Evolutionary conservation across 2,329 filamentous ascomycete species (phyloP).

Genomic region (Penicillium digitatum): DNA sequence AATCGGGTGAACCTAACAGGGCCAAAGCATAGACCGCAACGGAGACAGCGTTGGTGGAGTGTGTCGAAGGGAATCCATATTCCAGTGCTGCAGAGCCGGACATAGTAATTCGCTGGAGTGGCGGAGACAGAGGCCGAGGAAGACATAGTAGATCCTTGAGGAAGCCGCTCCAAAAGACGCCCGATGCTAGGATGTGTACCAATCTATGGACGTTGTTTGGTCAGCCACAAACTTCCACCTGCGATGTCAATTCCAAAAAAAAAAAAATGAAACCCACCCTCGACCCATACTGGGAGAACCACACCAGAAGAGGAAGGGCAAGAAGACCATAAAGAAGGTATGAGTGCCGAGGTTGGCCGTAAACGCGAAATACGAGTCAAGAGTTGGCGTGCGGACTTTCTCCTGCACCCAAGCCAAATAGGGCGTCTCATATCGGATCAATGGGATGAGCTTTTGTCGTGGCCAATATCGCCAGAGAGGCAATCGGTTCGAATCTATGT

Average conservation of each 20-base stretch:
- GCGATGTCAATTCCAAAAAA: not conserved
- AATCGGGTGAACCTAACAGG: constrained; percentile 62
- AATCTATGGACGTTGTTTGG: constrained; percentile 34
- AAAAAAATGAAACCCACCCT: constrained; percentile 59
- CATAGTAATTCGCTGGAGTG: constrained; percentile 92
- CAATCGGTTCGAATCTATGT: constrained; percentile 72
- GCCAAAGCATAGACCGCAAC: constrained; percentile 82
- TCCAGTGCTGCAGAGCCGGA: constrained; percentile 91
- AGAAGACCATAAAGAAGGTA: constrained; percentile 95
- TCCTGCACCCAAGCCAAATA: constrained; percentile 85
- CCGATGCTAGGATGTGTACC: constrained; percentile 70
- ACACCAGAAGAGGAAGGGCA: constrained; percentile 96
- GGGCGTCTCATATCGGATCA: constrained; percentile 91
- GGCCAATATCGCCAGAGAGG: constrained; percentile 84
- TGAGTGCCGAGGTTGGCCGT: constrained; percentile 96
- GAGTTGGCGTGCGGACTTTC: constrained; percentile 70
- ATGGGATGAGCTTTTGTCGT: constrained; percentile 75
- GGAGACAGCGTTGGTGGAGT: constrained; percentile 94
- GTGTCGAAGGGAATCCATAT: constrained; percentile 95
- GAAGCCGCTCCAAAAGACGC: constrained; percentile 86
- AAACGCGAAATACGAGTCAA: constrained; percentile 95
- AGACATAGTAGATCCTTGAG: constrained; percentile 92
- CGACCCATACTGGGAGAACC: constrained; percentile 80
- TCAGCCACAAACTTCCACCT: not conserved
- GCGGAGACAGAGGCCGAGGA: constrained; percentile 85